phyloP scores from a whole-genome alignment of 1,284 basidiomycete species.

The Cutaneotrichosporon sp. region DNA sequence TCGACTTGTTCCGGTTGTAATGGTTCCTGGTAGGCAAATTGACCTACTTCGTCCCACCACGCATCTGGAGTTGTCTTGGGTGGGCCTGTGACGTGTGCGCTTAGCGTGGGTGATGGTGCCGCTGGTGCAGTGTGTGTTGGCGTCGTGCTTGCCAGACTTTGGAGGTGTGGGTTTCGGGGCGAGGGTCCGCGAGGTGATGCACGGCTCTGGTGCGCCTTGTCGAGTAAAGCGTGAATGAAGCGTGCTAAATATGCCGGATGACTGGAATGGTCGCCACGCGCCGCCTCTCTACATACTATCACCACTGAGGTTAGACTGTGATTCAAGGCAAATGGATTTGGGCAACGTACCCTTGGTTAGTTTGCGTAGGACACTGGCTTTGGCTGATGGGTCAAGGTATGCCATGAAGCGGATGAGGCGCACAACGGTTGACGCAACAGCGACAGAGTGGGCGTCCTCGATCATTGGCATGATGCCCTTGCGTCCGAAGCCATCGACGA shows the following conservation, averaged over 20 bases:
- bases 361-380: slow-evolving; percentile 23
- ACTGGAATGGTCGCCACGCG: slow-evolving; percentile 24
- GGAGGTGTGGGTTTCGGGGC: slow-evolving; percentile 10
- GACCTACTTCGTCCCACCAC: slow-evolving; percentile 28
- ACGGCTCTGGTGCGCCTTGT: slow-evolving; percentile 27
- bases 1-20: slow-evolving; percentile 21
- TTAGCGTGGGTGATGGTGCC: neutral
- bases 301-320: slow-evolving; percentile 22
- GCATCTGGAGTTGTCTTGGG: slow-evolving; percentile 25
- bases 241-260: slow-evolving; percentile 29
- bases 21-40: slow-evolving; percentile 25
- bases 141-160: slow-evolving; percentile 5
- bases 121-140: neutral
- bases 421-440: slow-evolving; percentile 27
- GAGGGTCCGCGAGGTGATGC: slow-evolving; percentile 19
- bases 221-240: slow-evolving; percentile 27
- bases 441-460: slow-evolving; percentile 30
- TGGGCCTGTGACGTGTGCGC: neutral
- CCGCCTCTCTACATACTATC: slow-evolving; percentile 29
- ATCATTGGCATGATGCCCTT: slow-evolving; percentile 33
- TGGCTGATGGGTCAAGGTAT: slow-evolving; percentile 25
- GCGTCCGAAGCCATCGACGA: slow-evolving; percentile 27
- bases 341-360: slow-evolving; percentile 21
- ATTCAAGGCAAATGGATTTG: neutral
- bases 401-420: slow-evolving; percentile 26